phyloP scores from a whole-genome alignment of 2,329 filamentous ascomycete genomes.

The Orbilia javanica region DNA sequence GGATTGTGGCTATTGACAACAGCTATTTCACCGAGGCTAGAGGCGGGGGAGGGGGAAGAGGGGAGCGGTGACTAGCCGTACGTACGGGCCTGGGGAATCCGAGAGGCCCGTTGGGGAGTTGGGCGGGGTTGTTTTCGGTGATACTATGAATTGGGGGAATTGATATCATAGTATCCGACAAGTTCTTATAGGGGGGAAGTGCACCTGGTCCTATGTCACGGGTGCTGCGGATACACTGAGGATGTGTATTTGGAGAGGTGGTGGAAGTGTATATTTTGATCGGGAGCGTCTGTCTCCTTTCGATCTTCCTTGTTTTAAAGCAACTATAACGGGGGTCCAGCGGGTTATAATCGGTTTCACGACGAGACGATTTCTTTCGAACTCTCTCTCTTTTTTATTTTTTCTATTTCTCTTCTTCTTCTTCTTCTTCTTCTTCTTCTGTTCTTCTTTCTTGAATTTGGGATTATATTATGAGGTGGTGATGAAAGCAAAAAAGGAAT shows the following conservation, averaged over 20 bases:
- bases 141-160: not conserved
- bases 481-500: slow-evolving; percentile 20
- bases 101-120: slow-evolving; percentile 27
- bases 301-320: not conserved
- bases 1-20: slow-evolving; percentile 95
- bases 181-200: not conserved
- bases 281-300: not conserved
- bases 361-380: slow-evolving; percentile 5
- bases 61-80: slow-evolving; percentile 52
- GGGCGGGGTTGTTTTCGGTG: slow-evolving; percentile 31
- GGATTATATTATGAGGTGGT: not conserved
- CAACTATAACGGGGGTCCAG: not conserved
- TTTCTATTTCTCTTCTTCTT: not conserved
- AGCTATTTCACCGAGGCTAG: slow-evolving; percentile 67
- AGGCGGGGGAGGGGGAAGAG: not conserved
- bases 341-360: not conserved
- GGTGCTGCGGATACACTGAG: not conserved
- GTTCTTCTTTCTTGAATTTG: not conserved
- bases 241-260: no score
- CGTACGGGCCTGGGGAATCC: slow-evolving; percentile 2
- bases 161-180: not conserved
- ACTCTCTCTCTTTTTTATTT: not conserved
- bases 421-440: not conserved
- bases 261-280: slow-evolving; percentile 30
- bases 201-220: no score